Base-by-base conservation (phyloP, 2,329 filamentous ascomycete genomes). In the Escovopsis sp. region DNA sequence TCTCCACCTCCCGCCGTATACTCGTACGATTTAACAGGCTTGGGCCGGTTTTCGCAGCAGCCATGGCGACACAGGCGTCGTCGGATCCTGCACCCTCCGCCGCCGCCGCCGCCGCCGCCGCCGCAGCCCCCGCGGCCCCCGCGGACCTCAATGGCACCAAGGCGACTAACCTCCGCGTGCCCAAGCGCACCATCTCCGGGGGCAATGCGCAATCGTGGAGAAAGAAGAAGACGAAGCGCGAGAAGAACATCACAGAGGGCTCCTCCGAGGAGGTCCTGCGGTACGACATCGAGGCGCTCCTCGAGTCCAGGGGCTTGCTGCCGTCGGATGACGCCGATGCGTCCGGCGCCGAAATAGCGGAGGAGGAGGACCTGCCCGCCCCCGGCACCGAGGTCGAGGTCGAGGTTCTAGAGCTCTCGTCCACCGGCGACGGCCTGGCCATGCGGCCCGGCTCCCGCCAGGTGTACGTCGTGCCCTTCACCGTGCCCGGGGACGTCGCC, bases 371-470 rank as follows among this genome's bases (percentile, higher is more conserved):
- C 1, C 62, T 87, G 2, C 82, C 84, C 2, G 74, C 80, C 49
- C 68, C 68, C 33, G 82, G 82, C 45, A 72, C 76, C 6, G 84
- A 94, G 57, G 76, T 91, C 34, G 80, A 94, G 41, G 74, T 96
- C 34, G 77, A 81, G n/a, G 79, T 96, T 44, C 61, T 78, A 7
- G 76, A 84, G 49, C 69, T 96, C 30, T 94, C 89, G 0, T 96
- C 89, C 0, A 94, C 85, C 0, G 91, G 91, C 41, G 91, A 96
- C 51, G 91, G 86, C 3, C 72, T 98, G 43, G 91, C 84, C 4
- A 67, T 84, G 44, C 73, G 76, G n/a, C 64, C 75, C 25, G 72
- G 75, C 45, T 81, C 64, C 62, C 54, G 59, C 42, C 72, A 71
- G 45, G 68, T 95, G 58, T 95, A 88, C 55, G 80, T 91, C 39